Evolutionary conservation across 1,284 basidiomycete genomes (phyloP), one percentile per base, ranked within the genome.

Genomic region (Sporisorium sorghi): DNA sequence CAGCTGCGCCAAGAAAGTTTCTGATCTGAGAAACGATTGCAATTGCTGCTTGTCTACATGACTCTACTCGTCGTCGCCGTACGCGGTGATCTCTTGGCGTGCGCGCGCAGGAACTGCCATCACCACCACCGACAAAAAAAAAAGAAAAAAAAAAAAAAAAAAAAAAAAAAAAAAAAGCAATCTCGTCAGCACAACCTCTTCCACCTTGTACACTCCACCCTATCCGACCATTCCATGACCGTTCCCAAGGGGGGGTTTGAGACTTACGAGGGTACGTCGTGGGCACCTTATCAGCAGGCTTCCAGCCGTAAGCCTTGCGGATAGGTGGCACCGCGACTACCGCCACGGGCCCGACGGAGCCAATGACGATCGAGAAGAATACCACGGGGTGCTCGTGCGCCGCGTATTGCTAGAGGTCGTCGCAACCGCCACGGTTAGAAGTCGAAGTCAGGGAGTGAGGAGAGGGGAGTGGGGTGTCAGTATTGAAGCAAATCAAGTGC

Each of bases 301-400:
- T 88, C 85, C 91, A 94, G 37, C 94, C 94, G 60, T 79, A 85
- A 14, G 88, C 86, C 81, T 87, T 89, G 64, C 93, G 90, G 76
- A 96, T 88, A 8, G 92, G 90, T 12, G 94, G 94, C 12, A 97
- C 89, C 48, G 88, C 87, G 42, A 93, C 77, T 51, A 91, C 91
- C 83, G 93, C 86, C 26, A 91, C 85, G 14, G 94, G 94, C 3
- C 85, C 85, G 40, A 84, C 70, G 11, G 76, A 82, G 46, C 94
- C 94, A 66, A 97, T 86, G 55, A 90, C 85, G 83, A 91, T 88
- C 8, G 93, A 92, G 87, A 90, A 97, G 87, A 96, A 95, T 85
- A 97, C 89, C 81, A 93, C 92, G 37, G 94, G 94, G 79, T 90
- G 90, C 86, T 97, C 94, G 87, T 97, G 95, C 37, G 94, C 93